Percentiles rank a stretch among this genome's conserved stretches.
Evolutionary conservation across 495 filamentous ascomycete species (phyloP).

Genomic region (Pseudomonodictys pantanalensis): DNA sequence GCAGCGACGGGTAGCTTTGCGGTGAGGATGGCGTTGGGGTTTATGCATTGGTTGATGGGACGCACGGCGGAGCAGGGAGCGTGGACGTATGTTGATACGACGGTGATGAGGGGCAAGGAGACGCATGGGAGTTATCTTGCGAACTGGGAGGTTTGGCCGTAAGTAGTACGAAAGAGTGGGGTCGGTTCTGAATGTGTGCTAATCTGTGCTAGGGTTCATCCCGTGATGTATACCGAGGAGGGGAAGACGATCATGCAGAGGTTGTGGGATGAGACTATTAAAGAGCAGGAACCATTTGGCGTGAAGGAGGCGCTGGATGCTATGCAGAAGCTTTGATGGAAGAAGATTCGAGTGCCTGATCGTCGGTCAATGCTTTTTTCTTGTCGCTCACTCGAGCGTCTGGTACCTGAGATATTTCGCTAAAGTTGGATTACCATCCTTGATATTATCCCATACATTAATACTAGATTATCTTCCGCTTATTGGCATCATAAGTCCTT

Average conservation of each 20-base stretch:
- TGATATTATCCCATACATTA: too few species aligned
- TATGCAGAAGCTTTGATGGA: not conserved
- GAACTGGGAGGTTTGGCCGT: slow-evolving; percentile 46
- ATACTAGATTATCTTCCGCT: too few species aligned
- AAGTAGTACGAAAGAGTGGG: slow-evolving; percentile 22
- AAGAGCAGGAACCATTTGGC: slow-evolving; percentile 26
- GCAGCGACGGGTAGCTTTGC: slow-evolving; percentile 33
- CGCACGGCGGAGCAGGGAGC: slow-evolving; percentile 40
- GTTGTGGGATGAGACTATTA: slow-evolving; percentile 48
- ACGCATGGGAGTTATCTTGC: slow-evolving; percentile 40
- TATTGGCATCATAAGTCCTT: too few species aligned
- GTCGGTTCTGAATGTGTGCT: not conserved
- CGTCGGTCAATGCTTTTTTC: too few species aligned
- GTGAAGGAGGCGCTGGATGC: not conserved
- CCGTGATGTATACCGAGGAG: slow-evolving; percentile 40
- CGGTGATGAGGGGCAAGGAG: slow-evolving; percentile 45
- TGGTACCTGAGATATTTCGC: too few species aligned
- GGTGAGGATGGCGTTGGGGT: not conserved
- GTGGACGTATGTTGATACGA: slow-evolving; percentile 45
- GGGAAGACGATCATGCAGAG: slow-evolving; percentile 41
- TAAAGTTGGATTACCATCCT: too few species aligned
- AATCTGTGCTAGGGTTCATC: slow-evolving; percentile 14
- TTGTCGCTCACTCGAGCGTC: too few species aligned
- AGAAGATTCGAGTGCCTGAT: too few species aligned
- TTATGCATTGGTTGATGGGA: slow-evolving; percentile 33